These are phyloP conservation scores for Lycium ferocissimum DNA, from an alignment of 257 asterid genomes.

Conservation along the genomic window DNA sequence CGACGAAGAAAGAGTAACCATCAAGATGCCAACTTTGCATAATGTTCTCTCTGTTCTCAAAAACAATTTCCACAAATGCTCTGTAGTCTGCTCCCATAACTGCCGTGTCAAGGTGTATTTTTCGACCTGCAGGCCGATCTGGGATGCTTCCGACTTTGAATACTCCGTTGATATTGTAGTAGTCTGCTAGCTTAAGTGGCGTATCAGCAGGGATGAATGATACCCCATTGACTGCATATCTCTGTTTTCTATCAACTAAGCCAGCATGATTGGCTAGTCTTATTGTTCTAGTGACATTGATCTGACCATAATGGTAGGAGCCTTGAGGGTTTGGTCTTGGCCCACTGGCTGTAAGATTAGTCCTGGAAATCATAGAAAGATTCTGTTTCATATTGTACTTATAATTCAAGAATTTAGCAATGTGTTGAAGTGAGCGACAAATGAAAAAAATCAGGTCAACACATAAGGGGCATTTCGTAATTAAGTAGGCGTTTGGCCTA, in stretches of 20 bases:
- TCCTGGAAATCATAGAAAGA: slow-evolving; percentile 43
- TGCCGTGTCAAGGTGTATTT: slow-evolving; percentile 51
- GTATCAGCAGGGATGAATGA: slow-evolving; percentile 67
- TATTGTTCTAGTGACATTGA: slow-evolving; percentile 57
- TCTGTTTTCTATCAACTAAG: slow-evolving; percentile 48
- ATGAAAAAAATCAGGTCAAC: background rate
- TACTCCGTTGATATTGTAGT: slow-evolving; percentile 61
- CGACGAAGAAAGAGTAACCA: slow-evolving; percentile 75
- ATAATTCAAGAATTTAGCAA: background rate
- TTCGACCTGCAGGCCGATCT: slow-evolving; percentile 45
- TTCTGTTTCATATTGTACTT: background rate
- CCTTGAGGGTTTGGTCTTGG: slow-evolving; percentile 92
- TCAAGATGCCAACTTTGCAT: slow-evolving; percentile 78
- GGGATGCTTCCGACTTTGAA: slow-evolving; percentile 66
- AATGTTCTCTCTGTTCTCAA: slow-evolving; percentile 60
- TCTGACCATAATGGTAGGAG: slow-evolving; percentile 77
- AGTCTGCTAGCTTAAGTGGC: slow-evolving; percentile 80
- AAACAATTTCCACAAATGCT: slow-evolving; percentile 70
- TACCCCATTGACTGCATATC: slow-evolving; percentile 66
- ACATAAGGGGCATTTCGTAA: background rate
- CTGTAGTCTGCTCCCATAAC: slow-evolving; percentile 69
- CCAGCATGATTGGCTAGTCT: slow-evolving; percentile 48
- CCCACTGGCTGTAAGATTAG: slow-evolving; percentile 77
- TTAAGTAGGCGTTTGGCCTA: too few species aligned
- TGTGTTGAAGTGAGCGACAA: background rate